Evolutionary conservation across 2,329 filamentous ascomycete species (phyloP).

Genomic region (Parastagonospora avenae): DNA sequence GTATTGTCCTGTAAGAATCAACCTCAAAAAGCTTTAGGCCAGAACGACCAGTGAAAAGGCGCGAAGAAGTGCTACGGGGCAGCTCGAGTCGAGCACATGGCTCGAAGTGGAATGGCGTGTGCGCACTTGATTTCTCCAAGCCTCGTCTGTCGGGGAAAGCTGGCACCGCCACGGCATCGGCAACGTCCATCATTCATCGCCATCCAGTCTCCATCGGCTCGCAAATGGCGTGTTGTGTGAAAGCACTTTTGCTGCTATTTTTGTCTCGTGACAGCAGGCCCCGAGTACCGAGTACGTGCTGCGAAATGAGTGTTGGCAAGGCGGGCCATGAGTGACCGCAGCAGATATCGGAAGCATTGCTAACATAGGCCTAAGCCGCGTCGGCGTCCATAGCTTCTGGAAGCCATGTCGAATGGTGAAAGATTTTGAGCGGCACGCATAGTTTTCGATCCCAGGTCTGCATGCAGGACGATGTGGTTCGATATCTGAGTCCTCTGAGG

Average conservation of each 20-base stretch:
- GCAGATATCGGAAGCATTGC: conserved; percentile 17
- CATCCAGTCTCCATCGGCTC: conserved; percentile 5
- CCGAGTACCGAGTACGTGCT: conserved; percentile 24
- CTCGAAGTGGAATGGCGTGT: conserved; percentile 24
- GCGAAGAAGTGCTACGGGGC: conserved; percentile 22
- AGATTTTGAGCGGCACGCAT: conserved; percentile 4
- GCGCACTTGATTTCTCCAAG: conserved; percentile 24
- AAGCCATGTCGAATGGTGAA: conserved; percentile 21
- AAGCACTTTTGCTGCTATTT: conserved; percentile 19
- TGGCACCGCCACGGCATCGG: conserved; percentile 30
- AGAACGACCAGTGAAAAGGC: conserved; percentile 18
- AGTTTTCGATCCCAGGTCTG: conserved; percentile 6
- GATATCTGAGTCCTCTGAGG: conserved; percentile 8
- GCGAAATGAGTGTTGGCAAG: conserved; percentile 1
- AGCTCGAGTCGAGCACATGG: conserved; percentile 21
- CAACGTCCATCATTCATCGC: conserved; percentile 3
- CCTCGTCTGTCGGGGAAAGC: conserved; percentile 23
- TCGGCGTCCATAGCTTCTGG: conserved; percentile 20
- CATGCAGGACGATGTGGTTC: conserved; percentile 6
- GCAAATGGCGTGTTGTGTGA: conserved; percentile 21
- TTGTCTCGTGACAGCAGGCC: conserved; percentile 17
- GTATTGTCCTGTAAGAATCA: no score
- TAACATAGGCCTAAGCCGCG: conserved; percentile 16
- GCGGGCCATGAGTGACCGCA: conserved; percentile 7
- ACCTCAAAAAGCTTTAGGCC: neutral